Evolutionary conservation across 345 rosid genomes (phyloP), one percentile per base, ranked within the genome.

Genomic region (Eutrema yunnanense): DNA sequence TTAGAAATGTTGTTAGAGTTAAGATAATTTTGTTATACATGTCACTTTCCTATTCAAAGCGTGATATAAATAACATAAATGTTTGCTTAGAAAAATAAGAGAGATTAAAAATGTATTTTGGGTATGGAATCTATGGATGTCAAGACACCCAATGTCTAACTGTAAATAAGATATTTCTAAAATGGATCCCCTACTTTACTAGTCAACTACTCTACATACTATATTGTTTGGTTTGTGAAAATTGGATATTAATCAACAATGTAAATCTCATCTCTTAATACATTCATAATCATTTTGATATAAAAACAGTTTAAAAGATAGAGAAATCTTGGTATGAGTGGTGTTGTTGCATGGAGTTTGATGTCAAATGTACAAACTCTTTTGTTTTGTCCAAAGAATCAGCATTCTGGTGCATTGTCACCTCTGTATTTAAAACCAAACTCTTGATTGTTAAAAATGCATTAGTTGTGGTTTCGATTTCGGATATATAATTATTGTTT

Each of bases 141-240:
- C 4, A 62, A 57, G 46, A 43, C 76, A 72, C 63, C 56, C 13
- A 72, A 62, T 42, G 51, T 53, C 43, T 41, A 60, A 50, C 51
- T 71, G 51, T 34, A n/a, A 22, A 46, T 52, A 46, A 46, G 29
- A 48, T 22, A 29, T 49, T 60, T 49, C 5, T 37, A 58, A 59
- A 60, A 37, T 71, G 13, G 11, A 40, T 36, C 12, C 9, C n/a
- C 26, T 26, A 58, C 11, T 36, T 46, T 46, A 12, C 61, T 40
- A 14, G 62, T 71, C 62, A 61, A 51, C 14, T 41, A 27, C 8
- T 47, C 2, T 67, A 10, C 5, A 57, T 6, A 56, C 32, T 2
- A 43, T 16, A 4, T 58, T 54, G 36, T 56, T 29, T 70, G 16
- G 9, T 57, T 69, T 47, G 29, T 30, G 2, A 46, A 43, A 67